Evolutionary conservation across 495 filamentous ascomycete genomes (phyloP).

Genomic region (Sordaria brevicollis): DNA sequence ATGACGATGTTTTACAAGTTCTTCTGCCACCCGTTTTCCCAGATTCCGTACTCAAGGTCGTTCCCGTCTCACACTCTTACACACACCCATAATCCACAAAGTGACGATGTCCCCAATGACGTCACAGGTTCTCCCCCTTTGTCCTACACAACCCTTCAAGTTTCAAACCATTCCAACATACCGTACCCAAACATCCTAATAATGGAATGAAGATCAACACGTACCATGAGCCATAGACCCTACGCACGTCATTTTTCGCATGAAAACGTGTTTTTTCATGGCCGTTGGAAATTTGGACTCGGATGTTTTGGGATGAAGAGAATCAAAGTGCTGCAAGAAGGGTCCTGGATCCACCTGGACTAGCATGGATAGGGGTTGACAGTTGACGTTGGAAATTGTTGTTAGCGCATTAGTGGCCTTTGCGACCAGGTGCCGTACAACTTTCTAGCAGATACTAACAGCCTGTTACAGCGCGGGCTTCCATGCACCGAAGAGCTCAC

Average conservation of each 20-base stretch:
- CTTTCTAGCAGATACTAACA: no score
- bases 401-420: no score
- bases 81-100: neutral
- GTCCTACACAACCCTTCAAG: neutral
- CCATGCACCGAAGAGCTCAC: no score
- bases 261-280: neutral
- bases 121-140: neutral
- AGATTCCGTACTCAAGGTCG: no score
- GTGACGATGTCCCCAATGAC: neutral
- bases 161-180: neutral
- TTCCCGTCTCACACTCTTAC: no score
- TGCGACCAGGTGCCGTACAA: no score
- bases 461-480: no score
- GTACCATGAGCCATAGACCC: neutral
- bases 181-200: neutral
- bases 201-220: neutral
- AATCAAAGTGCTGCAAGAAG: neutral
- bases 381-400: no score
- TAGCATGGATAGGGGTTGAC: no score
- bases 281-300: neutral
- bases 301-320: neutral
- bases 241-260: neutral
- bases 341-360: neutral
- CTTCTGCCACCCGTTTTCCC: neutral
- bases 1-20: neutral